A percentile compares a stretch with the other conserved stretches of the same genome.
Evolutionary conservation across 305 asterid species (phyloP).

Genomic region (Fraxinus velutina): DNA sequence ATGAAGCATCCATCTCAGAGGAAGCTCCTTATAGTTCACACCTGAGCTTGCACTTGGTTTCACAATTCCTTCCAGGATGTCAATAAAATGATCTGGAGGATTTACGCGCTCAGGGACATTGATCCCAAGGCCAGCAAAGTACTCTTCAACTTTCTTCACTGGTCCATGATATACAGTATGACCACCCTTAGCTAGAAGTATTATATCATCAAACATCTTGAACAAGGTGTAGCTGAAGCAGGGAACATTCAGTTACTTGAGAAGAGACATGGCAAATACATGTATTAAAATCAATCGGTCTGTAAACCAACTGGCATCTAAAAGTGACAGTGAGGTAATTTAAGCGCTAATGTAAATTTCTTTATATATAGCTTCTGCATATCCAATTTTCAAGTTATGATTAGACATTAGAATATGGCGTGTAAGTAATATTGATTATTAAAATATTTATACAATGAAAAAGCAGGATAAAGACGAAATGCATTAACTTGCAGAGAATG

Average conservation of each 20-base stretch:
- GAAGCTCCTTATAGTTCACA: constrained; percentile 64
- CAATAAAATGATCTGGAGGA: constrained; percentile 80
- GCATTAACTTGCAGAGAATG: background rate
- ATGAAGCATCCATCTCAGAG: constrained; percentile 83
- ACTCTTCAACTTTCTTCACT: constrained; percentile 74
- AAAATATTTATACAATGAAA: background rate
- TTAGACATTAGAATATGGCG: background rate
- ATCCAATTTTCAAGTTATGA: background rate
- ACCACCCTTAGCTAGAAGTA: constrained; percentile 86
- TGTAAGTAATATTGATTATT: background rate
- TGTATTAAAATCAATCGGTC: background rate
- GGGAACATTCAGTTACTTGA: constrained; percentile 15
- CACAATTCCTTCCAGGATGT: constrained; percentile 69
- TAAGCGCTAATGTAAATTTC: background rate
- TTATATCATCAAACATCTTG: constrained; percentile 78
- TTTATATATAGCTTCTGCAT: background rate
- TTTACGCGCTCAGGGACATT: constrained; percentile 69
- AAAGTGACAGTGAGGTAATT: background rate
- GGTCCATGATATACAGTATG: constrained; percentile 76
- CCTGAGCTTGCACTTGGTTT: constrained; percentile 45
- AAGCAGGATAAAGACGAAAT: background rate
- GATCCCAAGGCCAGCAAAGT: constrained; percentile 68
- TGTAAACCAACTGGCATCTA: background rate
- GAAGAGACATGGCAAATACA: background rate
- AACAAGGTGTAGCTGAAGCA: constrained; percentile 64